Percentiles rank a stretch among this genome's conserved stretches.
These are phyloP conservation scores for Neoscytalidium dimidiatum DNA, from an alignment of 2,329 filamentous ascomycete genomes.

Conservation along the genomic window DNA sequence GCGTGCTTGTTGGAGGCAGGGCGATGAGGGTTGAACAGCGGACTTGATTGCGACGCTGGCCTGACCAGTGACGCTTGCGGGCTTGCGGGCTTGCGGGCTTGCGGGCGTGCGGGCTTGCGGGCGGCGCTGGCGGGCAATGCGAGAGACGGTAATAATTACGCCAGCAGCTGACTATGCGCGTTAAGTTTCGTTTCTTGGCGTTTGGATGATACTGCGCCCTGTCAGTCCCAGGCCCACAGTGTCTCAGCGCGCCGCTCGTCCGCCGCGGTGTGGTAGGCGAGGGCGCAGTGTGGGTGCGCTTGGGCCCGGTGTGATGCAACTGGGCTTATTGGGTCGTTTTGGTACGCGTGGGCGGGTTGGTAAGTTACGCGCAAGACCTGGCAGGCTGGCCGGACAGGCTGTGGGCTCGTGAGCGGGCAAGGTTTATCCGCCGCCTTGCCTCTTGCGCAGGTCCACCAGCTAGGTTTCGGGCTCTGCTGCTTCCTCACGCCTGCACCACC, in stretches of 20 bases:
- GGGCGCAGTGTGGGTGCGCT: background rate
- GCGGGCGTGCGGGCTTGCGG: no score
- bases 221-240: no score
- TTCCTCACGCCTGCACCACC: conserved; percentile 13
- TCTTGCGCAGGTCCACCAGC: background rate
- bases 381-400: no score
- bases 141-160: no score
- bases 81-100: no score
- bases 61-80: no score
- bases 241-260: background rate
- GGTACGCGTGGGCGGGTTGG: no score
- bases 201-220: background rate
- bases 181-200: background rate
- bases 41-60: conserved; percentile 1
- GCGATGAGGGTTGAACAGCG: background rate
- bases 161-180: background rate
- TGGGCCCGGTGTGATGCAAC: background rate
- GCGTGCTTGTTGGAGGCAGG: no score
- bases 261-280: no score
- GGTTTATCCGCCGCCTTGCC: conserved; percentile 4
- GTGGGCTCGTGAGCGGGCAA: background rate
- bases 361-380: background rate
- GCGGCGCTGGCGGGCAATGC: background rate
- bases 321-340: no score
- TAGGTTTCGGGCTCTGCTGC: background rate